Conservation (phyloP, 1,284 basidiomycete genomes). For the Marasmius fiardii region DNA sequence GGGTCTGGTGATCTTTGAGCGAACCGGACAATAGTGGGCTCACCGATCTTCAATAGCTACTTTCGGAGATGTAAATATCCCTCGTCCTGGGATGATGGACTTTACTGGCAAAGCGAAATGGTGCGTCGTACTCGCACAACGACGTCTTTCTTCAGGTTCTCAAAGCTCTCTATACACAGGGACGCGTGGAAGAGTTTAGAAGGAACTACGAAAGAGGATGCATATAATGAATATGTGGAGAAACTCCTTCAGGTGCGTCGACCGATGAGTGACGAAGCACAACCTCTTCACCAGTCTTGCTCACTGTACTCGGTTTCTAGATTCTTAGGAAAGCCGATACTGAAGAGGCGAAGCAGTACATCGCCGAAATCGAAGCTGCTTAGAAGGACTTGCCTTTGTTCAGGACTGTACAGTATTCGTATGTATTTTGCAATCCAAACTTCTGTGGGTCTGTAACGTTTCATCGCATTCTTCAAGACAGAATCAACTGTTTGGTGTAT, state of each 20-base stretch:
- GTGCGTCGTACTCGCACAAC: conserved; percentile 36
- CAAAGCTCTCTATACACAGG: too few species aligned
- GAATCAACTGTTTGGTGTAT: too few species aligned
- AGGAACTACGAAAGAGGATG: conserved; percentile 70
- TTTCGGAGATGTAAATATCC: conserved; percentile 66
- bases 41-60: conserved; percentile 52
- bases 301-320: conserved; percentile 30
- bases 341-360: conserved; percentile 54
- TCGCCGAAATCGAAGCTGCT: conserved; percentile 60
- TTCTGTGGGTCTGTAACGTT: too few species aligned
- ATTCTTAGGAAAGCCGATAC: conserved; percentile 50
- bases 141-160: conserved; percentile 10
- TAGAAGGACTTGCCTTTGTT: too few species aligned
- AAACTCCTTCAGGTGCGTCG: conserved; percentile 64
- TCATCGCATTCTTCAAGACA: too few species aligned
- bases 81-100: conserved; percentile 71
- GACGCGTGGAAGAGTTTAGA: conserved; percentile 85
- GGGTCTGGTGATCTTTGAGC: conserved; percentile 40
- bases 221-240: conserved; percentile 69
- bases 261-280: too few species aligned
- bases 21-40: background rate
- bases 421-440: too few species aligned
- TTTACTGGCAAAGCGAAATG: conserved; percentile 85
- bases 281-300: background rate
- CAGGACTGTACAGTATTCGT: too few species aligned